Evolutionary conservation across 1,284 basidiomycete genomes (phyloP).

Genomic region (Cutaneotrichosporon spelunceum): DNA sequence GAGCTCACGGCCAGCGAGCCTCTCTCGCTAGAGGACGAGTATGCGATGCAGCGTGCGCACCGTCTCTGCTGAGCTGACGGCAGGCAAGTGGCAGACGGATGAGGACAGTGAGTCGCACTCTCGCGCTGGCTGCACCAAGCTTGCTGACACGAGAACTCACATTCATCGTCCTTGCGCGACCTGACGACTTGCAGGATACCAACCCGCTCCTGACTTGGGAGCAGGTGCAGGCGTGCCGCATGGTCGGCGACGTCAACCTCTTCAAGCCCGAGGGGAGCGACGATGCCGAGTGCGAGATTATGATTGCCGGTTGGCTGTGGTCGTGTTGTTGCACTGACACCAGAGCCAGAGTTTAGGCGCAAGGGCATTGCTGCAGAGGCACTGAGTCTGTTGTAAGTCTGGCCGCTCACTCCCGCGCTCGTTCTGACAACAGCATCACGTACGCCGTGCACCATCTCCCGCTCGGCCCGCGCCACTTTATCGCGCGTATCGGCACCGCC

Average conservation of each 20-base stretch:
- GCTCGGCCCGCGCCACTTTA: slow-evolving; percentile 49
- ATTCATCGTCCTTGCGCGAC: slow-evolving; percentile 74
- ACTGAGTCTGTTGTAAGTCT: slow-evolving; percentile 58
- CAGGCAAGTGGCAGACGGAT: slow-evolving; percentile 81
- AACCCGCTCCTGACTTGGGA: slow-evolving; percentile 28
- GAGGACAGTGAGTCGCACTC: slow-evolving; percentile 75
- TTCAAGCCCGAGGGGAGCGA: slow-evolving; percentile 53
- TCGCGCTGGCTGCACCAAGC: no score
- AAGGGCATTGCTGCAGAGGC: slow-evolving; percentile 60
- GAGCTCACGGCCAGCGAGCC: slow-evolving; percentile 82
- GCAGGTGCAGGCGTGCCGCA: slow-evolving; percentile 25
- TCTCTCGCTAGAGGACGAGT: slow-evolving; percentile 76
- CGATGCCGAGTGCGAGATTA: slow-evolving; percentile 69
- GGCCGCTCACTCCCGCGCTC: not conserved
- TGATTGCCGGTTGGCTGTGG: slow-evolving; percentile 67
- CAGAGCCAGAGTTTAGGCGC: slow-evolving; percentile 13
- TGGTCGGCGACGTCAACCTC: slow-evolving; percentile 29
- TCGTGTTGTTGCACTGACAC: not conserved
- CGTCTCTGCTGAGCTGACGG: not conserved
- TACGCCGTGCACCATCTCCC: slow-evolving; percentile 33
- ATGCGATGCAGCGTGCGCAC: slow-evolving; percentile 83
- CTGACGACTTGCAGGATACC: slow-evolving; percentile 20
- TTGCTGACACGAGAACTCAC: slow-evolving; percentile 64
- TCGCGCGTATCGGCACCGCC: slow-evolving; percentile 58
- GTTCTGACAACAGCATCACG: slow-evolving; percentile 43